A percentile compares a stretch with the other conserved stretches of the same genome.
Evolutionary conservation across 768 basidiomycete genomes (phyloP).

Genomic region (Megacollybia marginata): DNA sequence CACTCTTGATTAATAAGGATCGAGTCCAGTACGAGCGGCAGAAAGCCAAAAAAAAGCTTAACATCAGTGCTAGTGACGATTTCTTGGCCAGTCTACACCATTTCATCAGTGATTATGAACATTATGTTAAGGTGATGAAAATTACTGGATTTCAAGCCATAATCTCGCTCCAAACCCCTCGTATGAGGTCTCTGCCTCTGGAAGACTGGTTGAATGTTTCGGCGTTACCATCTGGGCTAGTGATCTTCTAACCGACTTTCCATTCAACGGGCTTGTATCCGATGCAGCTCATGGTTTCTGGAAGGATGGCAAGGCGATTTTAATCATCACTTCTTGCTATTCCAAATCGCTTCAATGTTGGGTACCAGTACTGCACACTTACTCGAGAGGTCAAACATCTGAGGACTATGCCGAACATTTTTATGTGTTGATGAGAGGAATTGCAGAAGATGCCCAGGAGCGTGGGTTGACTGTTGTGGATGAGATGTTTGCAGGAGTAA

Average conservation of each 20-base stretch:
- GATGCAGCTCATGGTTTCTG: not conserved
- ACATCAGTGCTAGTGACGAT: not conserved
- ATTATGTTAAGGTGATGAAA: not conserved
- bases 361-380: not conserved
- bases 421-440: not conserved
- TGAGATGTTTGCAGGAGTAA: not conserved
- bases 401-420: not conserved
- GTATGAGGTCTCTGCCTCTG: not conserved
- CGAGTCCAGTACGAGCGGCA: not conserved
- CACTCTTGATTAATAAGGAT: not conserved
- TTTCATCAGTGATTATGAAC: not conserved
- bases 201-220: not conserved
- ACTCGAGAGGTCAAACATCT: not conserved
- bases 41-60: not conserved
- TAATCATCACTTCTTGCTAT: not conserved
- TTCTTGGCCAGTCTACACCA: not conserved
- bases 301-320: not conserved
- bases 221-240: not conserved
- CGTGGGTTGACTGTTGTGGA: not conserved
- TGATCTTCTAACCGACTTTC: not conserved
- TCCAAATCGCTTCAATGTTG: not conserved
- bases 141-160: not conserved
- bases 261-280: not conserved
- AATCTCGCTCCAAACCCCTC: not conserved
- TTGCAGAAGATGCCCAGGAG: not conserved